Conservation (phyloP, 148 eudicot genomes). For the Rhododendron kiyosumense region DNA sequence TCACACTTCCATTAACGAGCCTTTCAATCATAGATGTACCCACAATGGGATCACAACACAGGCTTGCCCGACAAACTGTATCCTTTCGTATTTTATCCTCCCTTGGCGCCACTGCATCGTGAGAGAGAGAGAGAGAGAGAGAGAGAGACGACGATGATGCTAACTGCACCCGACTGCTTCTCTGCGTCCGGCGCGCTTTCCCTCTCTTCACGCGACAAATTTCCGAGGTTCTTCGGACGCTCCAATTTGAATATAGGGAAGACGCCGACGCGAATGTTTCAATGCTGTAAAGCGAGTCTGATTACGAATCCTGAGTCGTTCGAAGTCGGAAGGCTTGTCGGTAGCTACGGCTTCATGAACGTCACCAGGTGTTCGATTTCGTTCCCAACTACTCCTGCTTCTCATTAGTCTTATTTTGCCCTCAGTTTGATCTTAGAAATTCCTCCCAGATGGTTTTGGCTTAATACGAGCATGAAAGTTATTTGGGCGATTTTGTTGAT, state of each 20-base stretch:
- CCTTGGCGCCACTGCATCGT: not conserved
- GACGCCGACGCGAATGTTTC: not conserved
- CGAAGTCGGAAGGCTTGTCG: slow-evolving; percentile 78
- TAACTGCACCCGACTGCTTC: not conserved
- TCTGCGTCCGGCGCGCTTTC: not conserved
- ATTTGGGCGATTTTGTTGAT: not conserved
- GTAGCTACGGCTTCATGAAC: slow-evolving; percentile 90
- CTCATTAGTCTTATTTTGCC: not conserved
- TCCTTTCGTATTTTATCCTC: not conserved
- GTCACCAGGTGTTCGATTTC: slow-evolving; percentile 51
- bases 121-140: not conserved
- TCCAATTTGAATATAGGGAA: not conserved
- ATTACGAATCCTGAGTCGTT: slow-evolving; percentile 65
- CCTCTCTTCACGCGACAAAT: not conserved
- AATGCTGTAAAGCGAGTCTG: slow-evolving; percentile 34
- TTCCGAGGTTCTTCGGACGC: not conserved
- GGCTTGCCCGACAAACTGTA: not conserved
- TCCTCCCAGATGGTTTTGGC: not conserved
- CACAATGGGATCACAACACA: too few species aligned
- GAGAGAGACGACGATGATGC: slow-evolving; percentile 3
- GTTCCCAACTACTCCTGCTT: not conserved
- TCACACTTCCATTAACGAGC: too few species aligned
- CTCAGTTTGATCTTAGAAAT: not conserved
- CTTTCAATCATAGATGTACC: too few species aligned
- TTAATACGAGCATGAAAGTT: not conserved